These are phyloP conservation scores for Bolboschoenus planiculmis DNA, from an alignment of 176 grass and related monocot genomes.

Conservation along the genomic window DNA sequence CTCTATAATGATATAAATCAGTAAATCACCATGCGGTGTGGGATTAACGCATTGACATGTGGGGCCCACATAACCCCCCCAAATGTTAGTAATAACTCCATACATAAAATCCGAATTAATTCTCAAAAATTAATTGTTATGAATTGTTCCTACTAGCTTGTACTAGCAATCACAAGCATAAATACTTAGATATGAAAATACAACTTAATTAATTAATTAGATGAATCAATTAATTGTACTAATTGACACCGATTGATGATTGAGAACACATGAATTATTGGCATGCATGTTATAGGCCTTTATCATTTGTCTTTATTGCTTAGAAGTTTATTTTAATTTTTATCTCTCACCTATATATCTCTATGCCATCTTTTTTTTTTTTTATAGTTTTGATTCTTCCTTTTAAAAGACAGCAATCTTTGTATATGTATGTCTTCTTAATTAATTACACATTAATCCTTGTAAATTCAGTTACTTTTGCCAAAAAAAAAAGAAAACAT, in stretches of 20 bases:
- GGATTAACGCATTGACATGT: neutral
- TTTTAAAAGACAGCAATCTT: neutral
- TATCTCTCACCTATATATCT: neutral
- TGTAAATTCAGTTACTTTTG: neutral
- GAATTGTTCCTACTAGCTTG: neutral
- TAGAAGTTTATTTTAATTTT: neutral
- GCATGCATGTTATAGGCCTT: neutral
- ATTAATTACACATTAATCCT: neutral
- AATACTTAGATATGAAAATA: neutral
- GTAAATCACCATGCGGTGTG: no score
- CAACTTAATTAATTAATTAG: neutral
- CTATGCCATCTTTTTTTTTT: no score
- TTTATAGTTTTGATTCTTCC: neutral
- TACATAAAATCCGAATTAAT: neutral
- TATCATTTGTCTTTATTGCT: slow-evolving; percentile 16
- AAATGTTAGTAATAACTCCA: neutral
- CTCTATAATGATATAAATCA: no score
- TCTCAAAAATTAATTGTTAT: neutral
- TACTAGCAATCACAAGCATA: neutral
- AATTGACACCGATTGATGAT: neutral
- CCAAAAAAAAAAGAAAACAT: neutral
- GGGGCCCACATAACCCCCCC: neutral
- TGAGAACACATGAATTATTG: slow-evolving; percentile 21
- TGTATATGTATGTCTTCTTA: neutral
- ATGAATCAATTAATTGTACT: neutral